Percentiles rank a stretch among this genome's conserved stretches.
phyloP scores from a whole-genome alignment of 1,284 basidiomycete genomes.

The Phylloporus sp. region DNA sequence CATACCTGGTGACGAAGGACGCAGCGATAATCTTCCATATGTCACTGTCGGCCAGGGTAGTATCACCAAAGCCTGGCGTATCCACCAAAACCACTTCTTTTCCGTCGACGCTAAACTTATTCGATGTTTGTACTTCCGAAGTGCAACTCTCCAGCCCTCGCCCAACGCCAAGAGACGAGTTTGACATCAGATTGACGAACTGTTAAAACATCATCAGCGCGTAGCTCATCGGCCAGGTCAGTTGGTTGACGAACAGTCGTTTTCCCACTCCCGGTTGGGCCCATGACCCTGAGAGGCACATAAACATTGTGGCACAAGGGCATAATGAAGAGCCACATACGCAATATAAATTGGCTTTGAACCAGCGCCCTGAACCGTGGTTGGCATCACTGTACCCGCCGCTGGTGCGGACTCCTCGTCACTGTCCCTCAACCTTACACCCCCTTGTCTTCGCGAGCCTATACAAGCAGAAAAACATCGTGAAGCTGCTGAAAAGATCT shows the following conservation, averaged over 20 bases:
- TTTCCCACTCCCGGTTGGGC: constrained; percentile 38
- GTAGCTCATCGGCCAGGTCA: not conserved
- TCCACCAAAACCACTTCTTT: constrained; percentile 38
- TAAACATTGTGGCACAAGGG: constrained; percentile 14
- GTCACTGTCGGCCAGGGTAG: constrained; percentile 39
- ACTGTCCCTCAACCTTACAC: constrained; percentile 14
- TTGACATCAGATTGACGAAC: constrained; percentile 41
- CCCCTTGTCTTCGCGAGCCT: constrained; percentile 8
- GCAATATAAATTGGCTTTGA: constrained; percentile 34
- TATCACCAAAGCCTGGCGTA: constrained; percentile 45
- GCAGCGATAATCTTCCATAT: constrained; percentile 40
- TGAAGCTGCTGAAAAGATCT: constrained; percentile 13
- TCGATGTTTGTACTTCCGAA: constrained; percentile 36
- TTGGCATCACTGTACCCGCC: not conserved
- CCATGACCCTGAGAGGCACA: constrained; percentile 29
- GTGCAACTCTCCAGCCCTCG: constrained; percentile 40
- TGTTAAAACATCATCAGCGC: constrained; percentile 14
- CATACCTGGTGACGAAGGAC: constrained; percentile 35
- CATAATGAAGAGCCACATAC: constrained; percentile 22
- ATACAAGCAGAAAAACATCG: constrained; percentile 8
- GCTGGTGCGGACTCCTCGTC: constrained; percentile 23
- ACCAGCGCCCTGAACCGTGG: not conserved
- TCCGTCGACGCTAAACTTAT: constrained; percentile 28
- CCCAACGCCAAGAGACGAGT: constrained; percentile 36
- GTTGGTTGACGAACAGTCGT: constrained; percentile 30